These are phyloP conservation scores for Russula griseocarnosa DNA, from an alignment of 768 basidiomycete genomes.

Conservation along the genomic window DNA sequence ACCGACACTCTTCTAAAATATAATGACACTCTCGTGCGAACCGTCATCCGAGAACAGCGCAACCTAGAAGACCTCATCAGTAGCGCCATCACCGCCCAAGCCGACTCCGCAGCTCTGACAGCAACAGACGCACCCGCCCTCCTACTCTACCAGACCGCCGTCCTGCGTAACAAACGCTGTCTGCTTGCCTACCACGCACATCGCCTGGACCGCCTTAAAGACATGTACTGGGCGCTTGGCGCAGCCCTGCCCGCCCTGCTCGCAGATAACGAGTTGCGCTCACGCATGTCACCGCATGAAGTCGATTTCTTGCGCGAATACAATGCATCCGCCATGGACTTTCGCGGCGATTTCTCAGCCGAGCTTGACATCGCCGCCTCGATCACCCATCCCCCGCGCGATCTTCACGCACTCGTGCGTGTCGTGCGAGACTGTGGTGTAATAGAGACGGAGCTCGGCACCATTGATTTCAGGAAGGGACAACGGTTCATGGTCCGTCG, in stretches of 20 bases:
- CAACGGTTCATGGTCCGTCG: slow-evolving; percentile 85
- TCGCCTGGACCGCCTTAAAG: slow-evolving; percentile 75
- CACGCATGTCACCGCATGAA: slow-evolving; percentile 73
- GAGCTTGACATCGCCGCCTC: slow-evolving; percentile 85
- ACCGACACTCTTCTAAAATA: slow-evolving; percentile 87
- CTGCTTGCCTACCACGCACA: slow-evolving; percentile 90
- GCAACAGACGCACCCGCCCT: slow-evolving; percentile 55
- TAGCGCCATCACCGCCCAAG: slow-evolving; percentile 36
- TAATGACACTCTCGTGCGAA: slow-evolving; percentile 82
- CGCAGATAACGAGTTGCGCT: slow-evolving; percentile 58
- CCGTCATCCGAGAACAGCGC: slow-evolving; percentile 86
- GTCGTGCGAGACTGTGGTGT: slow-evolving; percentile 88
- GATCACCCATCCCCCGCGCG: slow-evolving; percentile 80
- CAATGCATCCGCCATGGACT: slow-evolving; percentile 74
- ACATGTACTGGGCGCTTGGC: slow-evolving; percentile 86
- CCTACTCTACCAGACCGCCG: slow-evolving; percentile 83
- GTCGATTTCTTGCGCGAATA: slow-evolving; percentile 84
- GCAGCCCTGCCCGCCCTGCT: slow-evolving; percentile 85
- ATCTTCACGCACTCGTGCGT: slow-evolving; percentile 81
- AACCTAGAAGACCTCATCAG: slow-evolving; percentile 63
- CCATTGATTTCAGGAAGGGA: slow-evolving; percentile 85
- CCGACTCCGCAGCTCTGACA: slow-evolving; percentile 37
- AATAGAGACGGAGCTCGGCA: slow-evolving; percentile 88
- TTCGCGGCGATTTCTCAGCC: slow-evolving; percentile 77
- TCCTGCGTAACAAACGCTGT: slow-evolving; percentile 92